Evolutionary conservation across 148 eudicot genomes (phyloP), one percentile per base, ranked within the genome.

Genomic region (Silene latifolia): DNA sequence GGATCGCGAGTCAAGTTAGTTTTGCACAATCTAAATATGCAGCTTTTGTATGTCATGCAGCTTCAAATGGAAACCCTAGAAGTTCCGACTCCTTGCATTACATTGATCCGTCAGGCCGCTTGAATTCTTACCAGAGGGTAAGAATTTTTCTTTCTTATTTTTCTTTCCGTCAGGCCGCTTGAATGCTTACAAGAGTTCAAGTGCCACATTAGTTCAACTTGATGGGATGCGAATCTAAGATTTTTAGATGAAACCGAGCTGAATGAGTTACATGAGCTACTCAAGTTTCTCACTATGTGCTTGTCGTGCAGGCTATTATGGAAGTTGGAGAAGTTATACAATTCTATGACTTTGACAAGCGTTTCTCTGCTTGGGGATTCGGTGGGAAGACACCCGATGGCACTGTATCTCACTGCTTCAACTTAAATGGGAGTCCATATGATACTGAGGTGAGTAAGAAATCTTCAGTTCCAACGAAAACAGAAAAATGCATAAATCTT

Each of bases 361-460:
- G 81, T 66, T 95, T 90, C 82, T 88, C 96, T 75, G 88, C 97
- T 44, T 95, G 97, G 98, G 98, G 98, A 18, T 95, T 95, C 73
- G 98, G 98, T 62, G 87, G 87, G 44, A 87, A 69, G 80, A 71
- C 80, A 21, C 54, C 62, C 66, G 82, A 82, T 60, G 87, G 93
- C 62, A 68, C 56, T 1, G 63, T 87, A 69, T 95, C 98, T 51
- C 98, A 95, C 77, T 95, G 98, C 80, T 95, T 92, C 81, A 85
- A 92, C 82, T 85, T 95, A 80, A 89, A 79, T 67, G 87, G 89
- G 67, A 79, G 78, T 53, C 74, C 84, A 24, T 74, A 81, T 44
- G 69, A 57, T 20, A 53, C 72, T 48, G 87, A 85, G 85, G 87
- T 85, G 56, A 35, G 35, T 6, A 8, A 4, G 44, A 39, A 39